A percentile compares a stretch with the other conserved stretches of the same genome.
Conservation (phyloP, 129 eudicot genomes). For the Tanacetum coccineum region DNA sequence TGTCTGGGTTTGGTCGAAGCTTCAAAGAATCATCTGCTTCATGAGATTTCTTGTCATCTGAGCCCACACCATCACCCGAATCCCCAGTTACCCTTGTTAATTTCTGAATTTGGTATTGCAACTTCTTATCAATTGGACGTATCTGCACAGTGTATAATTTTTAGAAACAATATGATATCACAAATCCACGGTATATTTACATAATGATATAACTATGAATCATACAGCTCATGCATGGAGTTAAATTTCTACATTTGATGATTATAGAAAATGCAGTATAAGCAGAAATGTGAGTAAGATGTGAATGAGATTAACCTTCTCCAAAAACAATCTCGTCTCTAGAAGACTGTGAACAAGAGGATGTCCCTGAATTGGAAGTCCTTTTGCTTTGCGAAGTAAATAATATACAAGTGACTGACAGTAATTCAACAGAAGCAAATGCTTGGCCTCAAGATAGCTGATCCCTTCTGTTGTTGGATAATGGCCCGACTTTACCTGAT, state of each 20-base stretch:
- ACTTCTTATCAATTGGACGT: constrained; percentile 81
- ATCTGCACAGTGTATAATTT: constrained; percentile 39
- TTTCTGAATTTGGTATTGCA: constrained; percentile 83
- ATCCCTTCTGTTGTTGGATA: constrained; percentile 79
- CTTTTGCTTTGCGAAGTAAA: constrained; percentile 79
- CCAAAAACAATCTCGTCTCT: constrained; percentile 81
- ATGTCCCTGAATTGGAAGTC: constrained; percentile 80
- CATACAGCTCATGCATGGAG: constrained; percentile 9
- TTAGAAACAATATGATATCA: too few species aligned
- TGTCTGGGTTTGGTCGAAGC: constrained; percentile 78
- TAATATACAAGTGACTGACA: constrained; percentile 92
- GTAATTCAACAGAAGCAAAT: constrained; percentile 79
- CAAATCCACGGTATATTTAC: too few species aligned
- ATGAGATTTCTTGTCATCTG: constrained; percentile 39
- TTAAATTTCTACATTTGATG: background rate
- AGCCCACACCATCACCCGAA: constrained; percentile 30
- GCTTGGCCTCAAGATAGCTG: constrained; percentile 91
- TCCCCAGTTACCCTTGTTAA: constrained; percentile 44
- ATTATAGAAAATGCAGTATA: background rate
- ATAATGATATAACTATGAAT: background rate
- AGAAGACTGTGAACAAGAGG: constrained; percentile 84
- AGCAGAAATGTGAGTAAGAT: background rate
- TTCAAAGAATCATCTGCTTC: constrained; percentile 63
- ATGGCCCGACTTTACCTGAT: constrained; percentile 66
- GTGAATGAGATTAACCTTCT: constrained; percentile 47